Evolutionary conservation across 352 stramenopile species (phyloP).

Genomic region (Pythium insidiosum): DNA sequence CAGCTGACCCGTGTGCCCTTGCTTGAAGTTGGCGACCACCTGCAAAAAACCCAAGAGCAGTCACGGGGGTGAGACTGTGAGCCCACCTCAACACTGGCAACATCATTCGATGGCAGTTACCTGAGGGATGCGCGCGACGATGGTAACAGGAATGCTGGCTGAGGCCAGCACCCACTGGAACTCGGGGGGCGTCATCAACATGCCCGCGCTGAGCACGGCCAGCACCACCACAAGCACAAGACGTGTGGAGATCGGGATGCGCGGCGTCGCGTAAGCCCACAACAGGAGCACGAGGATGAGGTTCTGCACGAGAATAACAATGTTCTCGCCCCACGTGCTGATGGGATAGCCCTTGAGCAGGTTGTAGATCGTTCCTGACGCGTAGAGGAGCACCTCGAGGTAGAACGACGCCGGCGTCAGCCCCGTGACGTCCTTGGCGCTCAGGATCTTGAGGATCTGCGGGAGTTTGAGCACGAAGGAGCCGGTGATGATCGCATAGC

Average conservation of each 20-base stretch:
- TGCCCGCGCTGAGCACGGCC: conserved; percentile 28
- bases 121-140: conserved; percentile 75
- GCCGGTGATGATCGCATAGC: conserved; percentile 84
- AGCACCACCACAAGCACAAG: conserved; percentile 43
- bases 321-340: conserved; percentile 81
- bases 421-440: conserved; percentile 71
- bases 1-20: conserved; percentile 85
- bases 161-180: conserved; percentile 71
- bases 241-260: conserved; percentile 41
- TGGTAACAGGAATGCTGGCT: conserved; percentile 67
- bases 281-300: conserved; percentile 74
- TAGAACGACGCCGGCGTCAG: conserved; percentile 85
- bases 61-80: no score
- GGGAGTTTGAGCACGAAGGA: conserved; percentile 84
- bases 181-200: conserved; percentile 63
- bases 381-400: conserved; percentile 81
- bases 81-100: no score
- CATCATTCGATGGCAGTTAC: no score
- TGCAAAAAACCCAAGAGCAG: no score
- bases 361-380: conserved; percentile 82
- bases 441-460: conserved; percentile 86
- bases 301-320: conserved; percentile 84
- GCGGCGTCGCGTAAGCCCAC: conserved; percentile 58
- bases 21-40: conserved; percentile 85
- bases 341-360: conserved; percentile 75